Base-by-base conservation (phyloP, 1,284 basidiomycete species). In the Ceratobasidium sp. region DNA sequence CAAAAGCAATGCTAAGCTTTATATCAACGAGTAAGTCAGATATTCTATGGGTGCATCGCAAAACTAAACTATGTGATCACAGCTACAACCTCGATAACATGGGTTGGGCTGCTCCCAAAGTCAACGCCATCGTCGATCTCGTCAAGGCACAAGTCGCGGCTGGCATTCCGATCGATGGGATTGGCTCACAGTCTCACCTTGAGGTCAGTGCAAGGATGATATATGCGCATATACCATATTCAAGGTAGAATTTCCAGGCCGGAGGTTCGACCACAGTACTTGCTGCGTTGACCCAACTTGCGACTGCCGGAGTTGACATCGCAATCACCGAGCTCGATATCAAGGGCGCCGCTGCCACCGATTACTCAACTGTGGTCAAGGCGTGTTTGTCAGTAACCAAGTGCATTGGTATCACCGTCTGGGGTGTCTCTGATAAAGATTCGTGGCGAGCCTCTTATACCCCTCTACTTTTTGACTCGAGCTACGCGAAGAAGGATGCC, bases 231-330 rank as follows among this genome's bases (percentile, higher is more conserved):
- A 35, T 49, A 49, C n/a, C 59, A 30, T 44, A 46, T 55, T 50
- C 26, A 46, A 41, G 46, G 49, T 26, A 43, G n/a, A n/a, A n/a
- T n/a, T 44, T 18, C 32, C 80, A 83, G 30, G 83, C 83, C 23
- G 83, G 87, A 26, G 88, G 87, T 16, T 80, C 89, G 49, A 87
- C 88, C 74, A 83, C 58, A 6, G 23, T 89, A 21, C 87, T 87
- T 18, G 83, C 88, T 54, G 75, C 57, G 1, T 57, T 77, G 16
- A 18, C 41, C 4, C 35, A 52, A 41, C 49, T 63, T 30, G 47
- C 54, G 16, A 35, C 74, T 26, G 55, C 61, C 35, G 76, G 61
- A 8, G 28, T 67, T 3, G 77, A 78, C 13, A 67, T 75, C 38
- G 75, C 75, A 18, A 55, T 72, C n/a, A 74, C 73, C n/a, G 62